phyloP scores from a whole-genome alignment of 129 eudicot species.

The Artemisia tridentata region DNA sequence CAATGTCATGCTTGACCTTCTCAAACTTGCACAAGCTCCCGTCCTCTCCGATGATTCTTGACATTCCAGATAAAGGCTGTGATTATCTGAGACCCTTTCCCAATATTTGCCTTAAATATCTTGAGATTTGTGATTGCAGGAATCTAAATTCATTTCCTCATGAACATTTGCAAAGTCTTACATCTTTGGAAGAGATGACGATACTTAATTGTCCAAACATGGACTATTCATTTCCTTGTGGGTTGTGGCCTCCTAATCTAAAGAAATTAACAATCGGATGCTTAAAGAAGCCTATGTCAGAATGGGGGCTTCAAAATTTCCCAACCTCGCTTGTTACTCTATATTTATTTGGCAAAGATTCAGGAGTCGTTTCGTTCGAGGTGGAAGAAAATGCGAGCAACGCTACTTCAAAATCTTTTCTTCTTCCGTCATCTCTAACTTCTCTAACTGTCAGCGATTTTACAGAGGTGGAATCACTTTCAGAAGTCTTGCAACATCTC shows the following conservation, averaged over 20 bases:
- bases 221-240: slow-evolving; percentile 3
- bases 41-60: neutral
- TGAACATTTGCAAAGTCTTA: neutral
- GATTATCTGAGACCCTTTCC: no score
- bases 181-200: neutral
- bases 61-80: no score
- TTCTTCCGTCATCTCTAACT: no score
- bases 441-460: no score
- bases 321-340: slow-evolving; percentile 4
- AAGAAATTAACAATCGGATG: neutral
- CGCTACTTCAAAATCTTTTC: neutral
- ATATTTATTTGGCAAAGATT: neutral
- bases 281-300: neutral
- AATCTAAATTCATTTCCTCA: neutral
- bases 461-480: no score
- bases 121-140: neutral
- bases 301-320: slow-evolving; percentile 8
- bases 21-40: neutral
- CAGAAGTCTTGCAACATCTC: no score
- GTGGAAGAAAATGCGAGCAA: neutral
- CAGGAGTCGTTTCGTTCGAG: neutral
- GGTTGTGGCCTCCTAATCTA: slow-evolving; percentile 11
- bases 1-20: neutral
- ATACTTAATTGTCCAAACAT: slow-evolving; percentile 1
- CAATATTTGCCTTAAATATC: neutral